A percentile compares a stretch with the other conserved stretches of the same genome.
Evolutionary conservation across 2,329 filamentous ascomycete genomes (phyloP).

Genomic region (Cytospora schulzeri): DNA sequence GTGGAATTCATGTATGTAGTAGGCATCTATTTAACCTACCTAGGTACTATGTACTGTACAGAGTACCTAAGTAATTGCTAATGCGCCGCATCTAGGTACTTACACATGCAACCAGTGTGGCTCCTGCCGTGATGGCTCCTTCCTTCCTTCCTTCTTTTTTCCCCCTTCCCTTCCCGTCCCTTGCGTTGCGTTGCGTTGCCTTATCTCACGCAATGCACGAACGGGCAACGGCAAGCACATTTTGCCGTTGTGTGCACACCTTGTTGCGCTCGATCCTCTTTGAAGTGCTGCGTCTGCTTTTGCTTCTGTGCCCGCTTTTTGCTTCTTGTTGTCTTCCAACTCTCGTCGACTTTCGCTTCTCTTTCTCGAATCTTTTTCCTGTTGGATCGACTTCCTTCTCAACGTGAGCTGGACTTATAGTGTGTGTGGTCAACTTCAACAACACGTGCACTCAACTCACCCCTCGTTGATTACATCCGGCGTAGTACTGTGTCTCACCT

Average conservation of each 20-base stretch:
- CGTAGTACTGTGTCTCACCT: not conserved
- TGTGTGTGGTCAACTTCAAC: not conserved
- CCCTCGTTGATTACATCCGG: conserved; percentile 1
- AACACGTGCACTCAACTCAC: conserved; percentile 5
- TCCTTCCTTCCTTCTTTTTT: not conserved
- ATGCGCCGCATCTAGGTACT: not conserved
- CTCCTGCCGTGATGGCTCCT: not conserved
- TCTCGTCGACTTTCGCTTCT: conserved; percentile 13
- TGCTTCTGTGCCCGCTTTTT: not conserved
- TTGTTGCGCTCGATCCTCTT: not conserved
- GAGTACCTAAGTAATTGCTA: too few species aligned
- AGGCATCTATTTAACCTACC: too few species aligned
- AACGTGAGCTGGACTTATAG: not conserved
- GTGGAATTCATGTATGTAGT: not conserved
- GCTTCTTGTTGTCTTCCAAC: not conserved
- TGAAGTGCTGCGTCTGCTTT: not conserved
- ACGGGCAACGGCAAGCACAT: not conserved
- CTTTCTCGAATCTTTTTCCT: not conserved
- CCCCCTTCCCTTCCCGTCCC: not conserved
- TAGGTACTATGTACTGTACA: not conserved
- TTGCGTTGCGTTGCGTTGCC: not conserved
- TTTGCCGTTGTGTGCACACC: not conserved
- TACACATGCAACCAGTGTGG: not conserved
- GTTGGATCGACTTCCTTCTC: not conserved
- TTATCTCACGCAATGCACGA: not conserved